These are phyloP conservation scores for Didymella exigua DNA, from an alignment of 2,329 filamentous ascomycete species.

Conservation along the genomic window DNA sequence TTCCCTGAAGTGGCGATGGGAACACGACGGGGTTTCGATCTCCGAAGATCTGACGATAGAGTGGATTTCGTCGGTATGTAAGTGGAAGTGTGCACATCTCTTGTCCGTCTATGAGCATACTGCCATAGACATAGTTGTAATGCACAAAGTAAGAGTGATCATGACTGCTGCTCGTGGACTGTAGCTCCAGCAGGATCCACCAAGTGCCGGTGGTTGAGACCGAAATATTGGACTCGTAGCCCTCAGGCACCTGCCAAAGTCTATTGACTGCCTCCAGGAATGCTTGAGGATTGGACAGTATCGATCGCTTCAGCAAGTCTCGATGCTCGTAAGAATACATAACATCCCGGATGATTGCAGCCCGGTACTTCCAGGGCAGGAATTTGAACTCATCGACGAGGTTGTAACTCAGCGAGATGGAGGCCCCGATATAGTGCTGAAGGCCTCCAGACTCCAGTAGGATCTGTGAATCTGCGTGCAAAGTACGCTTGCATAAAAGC, in stretches of 20 bases:
- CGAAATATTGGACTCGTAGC: constrained; percentile 13
- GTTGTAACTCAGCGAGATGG: constrained; percentile 57
- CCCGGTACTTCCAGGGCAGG: constrained; percentile 45
- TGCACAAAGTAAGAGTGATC: constrained; percentile 45
- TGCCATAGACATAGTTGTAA: constrained; percentile 56
- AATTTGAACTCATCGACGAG: constrained; percentile 45
- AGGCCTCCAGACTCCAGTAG: constrained; percentile 16
- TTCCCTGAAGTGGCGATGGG: constrained; percentile 59
- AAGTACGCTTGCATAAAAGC: constrained; percentile 61
- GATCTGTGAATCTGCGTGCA: constrained; percentile 31
- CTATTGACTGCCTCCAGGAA: constrained; percentile 47
- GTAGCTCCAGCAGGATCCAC: constrained; percentile 44
- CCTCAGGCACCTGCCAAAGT: constrained; percentile 52
- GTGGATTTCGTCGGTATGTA: constrained; percentile 53
- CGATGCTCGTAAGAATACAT: constrained; percentile 52
- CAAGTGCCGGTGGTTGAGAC: constrained; percentile 24
- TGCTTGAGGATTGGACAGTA: constrained; percentile 36
- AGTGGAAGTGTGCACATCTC: constrained; percentile 60
- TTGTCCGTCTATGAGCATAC: constrained; percentile 57
- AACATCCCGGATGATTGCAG: constrained; percentile 55
- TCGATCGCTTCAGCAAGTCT: constrained; percentile 41
- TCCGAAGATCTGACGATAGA: constrained; percentile 61
- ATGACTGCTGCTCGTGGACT: constrained; percentile 4
- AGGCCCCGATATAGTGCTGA: constrained; percentile 47
- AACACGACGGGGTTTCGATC: constrained; percentile 58